phyloP scores from a whole-genome alignment of 2,329 filamentous ascomycete species.

The Ilyonectria robusta region DNA sequence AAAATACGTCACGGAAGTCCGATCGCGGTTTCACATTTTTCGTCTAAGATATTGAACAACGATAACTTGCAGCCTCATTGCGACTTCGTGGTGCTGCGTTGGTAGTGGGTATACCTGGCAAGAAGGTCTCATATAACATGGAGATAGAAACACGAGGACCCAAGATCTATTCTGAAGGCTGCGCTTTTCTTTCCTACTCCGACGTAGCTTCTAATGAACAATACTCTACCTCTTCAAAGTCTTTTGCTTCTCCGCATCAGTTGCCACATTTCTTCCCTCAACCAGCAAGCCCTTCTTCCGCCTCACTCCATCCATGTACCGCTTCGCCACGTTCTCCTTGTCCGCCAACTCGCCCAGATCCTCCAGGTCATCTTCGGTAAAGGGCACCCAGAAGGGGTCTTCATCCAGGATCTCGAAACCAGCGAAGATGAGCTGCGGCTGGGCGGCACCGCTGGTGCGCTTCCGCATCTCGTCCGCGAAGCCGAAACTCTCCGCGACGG shows the following conservation, averaged over 20 bases:
- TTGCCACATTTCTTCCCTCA: slow-evolving; percentile 80
- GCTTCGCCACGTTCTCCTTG: slow-evolving; percentile 94
- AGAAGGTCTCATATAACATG: not conserved
- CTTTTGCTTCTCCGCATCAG: slow-evolving; percentile 93
- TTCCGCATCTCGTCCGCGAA: slow-evolving; percentile 98
- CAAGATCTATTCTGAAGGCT: slow-evolving; percentile 5
- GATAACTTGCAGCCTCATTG: no score
- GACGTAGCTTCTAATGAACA: not conserved
- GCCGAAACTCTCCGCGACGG: slow-evolving; percentile 95
- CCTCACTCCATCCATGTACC: slow-evolving; percentile 93
- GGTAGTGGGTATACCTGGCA: no score
- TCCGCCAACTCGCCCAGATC: slow-evolving; percentile 95
- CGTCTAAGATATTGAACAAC: not conserved
- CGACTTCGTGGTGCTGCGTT: no score
- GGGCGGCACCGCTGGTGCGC: slow-evolving; percentile 89
- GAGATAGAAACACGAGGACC: not conserved
- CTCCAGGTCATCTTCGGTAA: slow-evolving; percentile 96
- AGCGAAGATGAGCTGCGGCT: slow-evolving; percentile 92
- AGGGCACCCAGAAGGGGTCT: slow-evolving; percentile 98
- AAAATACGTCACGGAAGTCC: no score
- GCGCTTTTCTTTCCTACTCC: slow-evolving; percentile 28
- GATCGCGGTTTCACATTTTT: not conserved
- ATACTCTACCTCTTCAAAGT: slow-evolving; percentile 70
- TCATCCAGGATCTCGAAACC: slow-evolving; percentile 95
- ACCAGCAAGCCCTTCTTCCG: slow-evolving; percentile 90